A percentile compares a stretch with the other conserved stretches of the same genome.
These are phyloP conservation scores for Rhodomyrtus tomentosa DNA, from an alignment of 345 rosid genomes.

Conservation along the genomic window DNA sequence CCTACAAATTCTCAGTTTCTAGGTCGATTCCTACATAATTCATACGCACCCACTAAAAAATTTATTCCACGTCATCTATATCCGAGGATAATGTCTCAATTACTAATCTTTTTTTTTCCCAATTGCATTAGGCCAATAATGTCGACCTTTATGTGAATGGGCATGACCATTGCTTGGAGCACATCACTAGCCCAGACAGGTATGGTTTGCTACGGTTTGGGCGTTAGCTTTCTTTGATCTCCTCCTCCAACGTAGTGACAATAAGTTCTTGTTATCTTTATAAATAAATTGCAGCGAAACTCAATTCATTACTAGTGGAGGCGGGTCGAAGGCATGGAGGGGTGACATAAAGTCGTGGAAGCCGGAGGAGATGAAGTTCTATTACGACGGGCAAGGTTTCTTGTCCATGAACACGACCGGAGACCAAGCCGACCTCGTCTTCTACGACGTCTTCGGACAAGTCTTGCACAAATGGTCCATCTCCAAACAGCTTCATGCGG, in stretches of 20 bases:
- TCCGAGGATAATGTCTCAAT: not conserved
- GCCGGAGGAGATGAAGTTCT: conserved; percentile 39
- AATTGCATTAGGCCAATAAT: conserved; percentile 22
- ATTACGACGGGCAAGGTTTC: conserved; percentile 76
- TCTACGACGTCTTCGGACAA: conserved; percentile 43
- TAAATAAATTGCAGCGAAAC: conserved; percentile 19
- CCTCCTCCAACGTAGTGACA: not conserved
- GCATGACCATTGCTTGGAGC: conserved; percentile 83
- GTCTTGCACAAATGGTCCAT: conserved; percentile 36
- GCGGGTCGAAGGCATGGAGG: conserved; percentile 83
- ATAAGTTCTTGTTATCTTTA: not conserved
- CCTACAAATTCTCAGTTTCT: not conserved
- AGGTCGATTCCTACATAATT: not conserved
- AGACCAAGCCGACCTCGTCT: conserved; percentile 10
- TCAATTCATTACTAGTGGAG: conserved; percentile 63
- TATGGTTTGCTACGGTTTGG: not conserved
- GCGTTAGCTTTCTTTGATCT: not conserved
- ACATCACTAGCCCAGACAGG: conserved; percentile 51
- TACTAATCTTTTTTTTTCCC: not conserved
- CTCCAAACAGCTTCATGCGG: conserved; percentile 6
- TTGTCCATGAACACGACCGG: conserved; percentile 36
- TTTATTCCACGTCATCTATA: not conserved
- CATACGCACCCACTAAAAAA: not conserved
- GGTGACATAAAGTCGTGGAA: conserved; percentile 34
- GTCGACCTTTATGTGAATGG: conserved; percentile 74